A percentile compares a stretch with the other conserved stretches of the same genome.
Evolutionary conservation across 306 rosid species (phyloP).

Genomic region (Prunus salicina): DNA sequence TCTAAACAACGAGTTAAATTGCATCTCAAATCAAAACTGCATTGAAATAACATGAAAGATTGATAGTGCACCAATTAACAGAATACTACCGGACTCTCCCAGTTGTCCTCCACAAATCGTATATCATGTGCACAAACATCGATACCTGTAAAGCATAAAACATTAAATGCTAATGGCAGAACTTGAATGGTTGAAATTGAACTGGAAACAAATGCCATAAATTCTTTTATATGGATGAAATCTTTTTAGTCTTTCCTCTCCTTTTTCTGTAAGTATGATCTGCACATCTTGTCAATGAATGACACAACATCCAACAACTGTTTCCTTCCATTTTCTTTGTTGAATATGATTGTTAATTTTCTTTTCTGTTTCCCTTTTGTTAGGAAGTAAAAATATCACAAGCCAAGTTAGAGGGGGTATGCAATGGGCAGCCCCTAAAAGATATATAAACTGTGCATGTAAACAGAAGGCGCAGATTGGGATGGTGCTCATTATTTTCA

Average conservation of each 20-base stretch:
- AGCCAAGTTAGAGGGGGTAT: neutral
- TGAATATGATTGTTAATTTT: neutral
- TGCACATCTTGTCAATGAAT: neutral
- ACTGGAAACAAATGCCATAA: conserved; percentile 12
- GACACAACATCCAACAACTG: neutral
- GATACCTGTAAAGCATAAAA: conserved; percentile 57
- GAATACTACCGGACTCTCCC: conserved; percentile 98
- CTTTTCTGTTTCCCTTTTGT: neutral
- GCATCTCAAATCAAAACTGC: conserved; percentile 15
- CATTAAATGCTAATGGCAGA: conserved; percentile 28
- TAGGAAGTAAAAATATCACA: neutral
- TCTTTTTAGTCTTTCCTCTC: neutral
- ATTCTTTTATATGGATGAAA: neutral
- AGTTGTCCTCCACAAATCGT: conserved; percentile 96
- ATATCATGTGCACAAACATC: conserved; percentile 87
- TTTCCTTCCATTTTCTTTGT: neutral
- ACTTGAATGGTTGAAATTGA: conserved; percentile 11
- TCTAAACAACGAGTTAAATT: conserved; percentile 9
- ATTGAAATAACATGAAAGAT: conserved; percentile 8
- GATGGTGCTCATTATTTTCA: neutral
- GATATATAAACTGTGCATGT: neutral
- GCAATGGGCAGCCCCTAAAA: neutral
- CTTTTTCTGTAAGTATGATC: neutral
- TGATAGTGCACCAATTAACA: neutral
- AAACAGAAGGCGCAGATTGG: neutral